phyloP scores from a whole-genome alignment of 2,329 filamentous ascomycete species.

The Trichoderma sp. region DNA sequence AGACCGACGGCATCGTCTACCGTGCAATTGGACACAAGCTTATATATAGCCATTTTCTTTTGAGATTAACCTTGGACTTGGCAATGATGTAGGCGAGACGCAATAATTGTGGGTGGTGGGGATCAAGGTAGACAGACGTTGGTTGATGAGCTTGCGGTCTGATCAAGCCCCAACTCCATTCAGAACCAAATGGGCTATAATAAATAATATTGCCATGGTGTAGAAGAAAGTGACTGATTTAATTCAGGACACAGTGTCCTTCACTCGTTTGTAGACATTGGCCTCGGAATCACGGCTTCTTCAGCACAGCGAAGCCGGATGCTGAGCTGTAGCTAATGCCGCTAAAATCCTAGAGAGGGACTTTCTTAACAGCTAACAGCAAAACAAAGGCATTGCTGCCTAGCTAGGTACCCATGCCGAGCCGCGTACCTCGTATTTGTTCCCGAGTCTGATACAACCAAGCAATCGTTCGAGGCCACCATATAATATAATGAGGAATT shows the following conservation, averaged over 20 bases:
- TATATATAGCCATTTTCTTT: background rate
- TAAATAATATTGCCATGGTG: background rate
- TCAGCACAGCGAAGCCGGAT: background rate
- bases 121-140: background rate
- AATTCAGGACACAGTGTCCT: background rate
- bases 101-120: background rate
- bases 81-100: background rate
- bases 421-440: background rate
- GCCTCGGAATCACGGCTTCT: background rate
- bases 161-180: background rate
- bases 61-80: background rate
- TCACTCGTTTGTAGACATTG: background rate
- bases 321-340: background rate
- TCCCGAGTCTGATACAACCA: background rate
- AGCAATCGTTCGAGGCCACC: background rate
- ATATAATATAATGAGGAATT: background rate
- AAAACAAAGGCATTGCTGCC: background rate
- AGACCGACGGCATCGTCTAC: background rate
- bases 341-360: background rate
- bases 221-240: background rate
- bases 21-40: background rate
- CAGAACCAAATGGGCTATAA: no score
- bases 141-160: background rate
- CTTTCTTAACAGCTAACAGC: background rate
- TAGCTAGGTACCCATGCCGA: background rate